These are phyloP conservation scores for Ceratobasidium sp. DNA, from an alignment of 1,284 basidiomycete genomes.

Conservation along the genomic window DNA sequence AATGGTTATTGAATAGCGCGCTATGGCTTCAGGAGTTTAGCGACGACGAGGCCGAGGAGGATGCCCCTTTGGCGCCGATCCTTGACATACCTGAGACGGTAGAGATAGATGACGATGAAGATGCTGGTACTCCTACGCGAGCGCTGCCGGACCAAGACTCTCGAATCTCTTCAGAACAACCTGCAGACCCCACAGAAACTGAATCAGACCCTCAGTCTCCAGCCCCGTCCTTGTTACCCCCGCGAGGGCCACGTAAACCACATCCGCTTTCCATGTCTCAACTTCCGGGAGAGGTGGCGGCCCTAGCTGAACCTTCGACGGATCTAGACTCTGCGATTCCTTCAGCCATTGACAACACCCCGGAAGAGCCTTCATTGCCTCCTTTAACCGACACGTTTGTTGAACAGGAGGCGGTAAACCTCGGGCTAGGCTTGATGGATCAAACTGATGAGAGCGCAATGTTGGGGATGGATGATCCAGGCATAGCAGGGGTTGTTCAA, in stretches of 20 bases:
- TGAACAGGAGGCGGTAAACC: constrained; percentile 34
- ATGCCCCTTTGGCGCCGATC: constrained; percentile 36
- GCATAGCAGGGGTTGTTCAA: constrained; percentile 32
- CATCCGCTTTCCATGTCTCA: constrained; percentile 41
- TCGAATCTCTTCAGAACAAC: constrained; percentile 40
- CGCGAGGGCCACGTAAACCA: constrained; percentile 38
- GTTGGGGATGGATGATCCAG: constrained; percentile 32
- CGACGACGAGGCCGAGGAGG: constrained; percentile 44
- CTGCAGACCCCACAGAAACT: constrained; percentile 33
- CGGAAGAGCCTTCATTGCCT: constrained; percentile 32
- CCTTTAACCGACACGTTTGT: constrained; percentile 6
- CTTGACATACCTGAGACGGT: constrained; percentile 33
- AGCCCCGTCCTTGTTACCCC: constrained; percentile 10
- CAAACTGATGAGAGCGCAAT: constrained; percentile 26
- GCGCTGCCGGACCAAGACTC: constrained; percentile 33
- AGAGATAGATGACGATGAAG: constrained; percentile 37
- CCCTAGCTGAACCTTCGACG: background rate
- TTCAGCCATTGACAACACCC: constrained; percentile 40
- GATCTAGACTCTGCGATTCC: constrained; percentile 40
- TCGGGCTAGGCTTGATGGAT: constrained; percentile 33
- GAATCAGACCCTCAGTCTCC: constrained; percentile 42
- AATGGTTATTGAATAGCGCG: background rate
- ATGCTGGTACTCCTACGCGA: constrained; percentile 36
- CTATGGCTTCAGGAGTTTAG: constrained; percentile 43
- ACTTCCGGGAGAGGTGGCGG: constrained; percentile 23